Evolutionary conservation across 164 flowering plant genomes (phyloP), one percentile per base, ranked within the genome.

Genomic region (Platanus orientalis): DNA sequence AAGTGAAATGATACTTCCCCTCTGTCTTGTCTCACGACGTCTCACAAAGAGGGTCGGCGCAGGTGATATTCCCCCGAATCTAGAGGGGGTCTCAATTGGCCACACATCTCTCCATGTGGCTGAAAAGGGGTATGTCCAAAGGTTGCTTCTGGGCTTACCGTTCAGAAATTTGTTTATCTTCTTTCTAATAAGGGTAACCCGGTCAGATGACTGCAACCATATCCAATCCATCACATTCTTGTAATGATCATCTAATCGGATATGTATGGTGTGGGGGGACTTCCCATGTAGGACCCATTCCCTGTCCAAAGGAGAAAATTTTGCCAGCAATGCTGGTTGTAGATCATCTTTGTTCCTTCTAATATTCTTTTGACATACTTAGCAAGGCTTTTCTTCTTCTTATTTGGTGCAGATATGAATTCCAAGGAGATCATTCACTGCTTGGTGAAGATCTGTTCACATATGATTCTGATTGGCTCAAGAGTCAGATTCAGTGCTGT

Each of bases 341-440:
- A 36, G 42, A 36, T 36, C 42, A 36, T 36, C 42, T n/a, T n/a
- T 36, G n/a, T n/a, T n/a, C n/a, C n/a, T n/a, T n/a, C n/a, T n/a
- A n/a, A n/a, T n/a, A n/a, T n/a, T n/a, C n/a, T n/a, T n/a, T n/a
- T 14, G 13, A 36, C 42, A 36, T 36, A 36, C 12, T 25, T 52
- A 16, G 25, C 11, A 3, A 7, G 12, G 27, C 5, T 14, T 1
- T 36, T 36, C 42, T 36, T 10, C 9, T 36, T 36, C 47, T 39
- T 51, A 42, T 63, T 60, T 69, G 40, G 36, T n/a, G 66, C 85
- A 92, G 98, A 72, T 92, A 92, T 42, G 96, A 89, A 65, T 73
- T 65, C 32, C 98, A 90, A 61, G 74, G 77, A 56, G 90, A 93
- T 72, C 60, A 84, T 19, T 84, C 96, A 21, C 48, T 90, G 74